Evolutionary conservation across 306 rosid genomes (phyloP).

Genomic region (Ormosia emarginata): DNA sequence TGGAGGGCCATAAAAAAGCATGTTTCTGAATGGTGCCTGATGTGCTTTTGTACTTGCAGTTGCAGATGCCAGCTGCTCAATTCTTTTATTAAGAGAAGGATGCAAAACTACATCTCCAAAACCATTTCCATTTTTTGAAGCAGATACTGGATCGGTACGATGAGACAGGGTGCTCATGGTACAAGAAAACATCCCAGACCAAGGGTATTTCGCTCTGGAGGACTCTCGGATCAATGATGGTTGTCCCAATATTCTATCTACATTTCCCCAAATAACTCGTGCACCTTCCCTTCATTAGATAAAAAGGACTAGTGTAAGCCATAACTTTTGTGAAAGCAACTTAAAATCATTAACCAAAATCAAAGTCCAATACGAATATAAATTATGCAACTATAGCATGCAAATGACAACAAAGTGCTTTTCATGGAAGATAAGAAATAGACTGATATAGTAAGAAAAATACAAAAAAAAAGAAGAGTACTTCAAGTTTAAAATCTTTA

Average conservation of each 20-base stretch:
- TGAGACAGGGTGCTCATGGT: slow-evolving; percentile 42
- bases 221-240: slow-evolving; percentile 96
- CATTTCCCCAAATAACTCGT: slow-evolving; percentile 93
- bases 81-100: slow-evolving; percentile 79
- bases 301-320: slow-evolving; percentile 16
- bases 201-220: slow-evolving; percentile 91
- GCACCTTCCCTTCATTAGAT: slow-evolving; percentile 87
- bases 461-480: background rate
- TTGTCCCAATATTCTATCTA: slow-evolving; percentile 95
- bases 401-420: background rate
- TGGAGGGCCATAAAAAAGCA: slow-evolving; percentile 98
- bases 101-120: slow-evolving; percentile 94
- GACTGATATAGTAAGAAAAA: background rate
- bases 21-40: slow-evolving; percentile 94
- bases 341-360: background rate
- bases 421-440: background rate
- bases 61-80: slow-evolving; percentile 82
- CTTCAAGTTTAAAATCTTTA: background rate
- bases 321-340: background rate
- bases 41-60: slow-evolving; percentile 95
- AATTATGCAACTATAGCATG: slow-evolving; percentile 12
- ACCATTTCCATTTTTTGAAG: slow-evolving; percentile 56
- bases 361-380: background rate
- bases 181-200: slow-evolving; percentile 81
- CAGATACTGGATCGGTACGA: slow-evolving; percentile 28